phyloP scores from a whole-genome alignment of 2,329 filamentous ascomycete genomes.

The Zarea fungicola region DNA sequence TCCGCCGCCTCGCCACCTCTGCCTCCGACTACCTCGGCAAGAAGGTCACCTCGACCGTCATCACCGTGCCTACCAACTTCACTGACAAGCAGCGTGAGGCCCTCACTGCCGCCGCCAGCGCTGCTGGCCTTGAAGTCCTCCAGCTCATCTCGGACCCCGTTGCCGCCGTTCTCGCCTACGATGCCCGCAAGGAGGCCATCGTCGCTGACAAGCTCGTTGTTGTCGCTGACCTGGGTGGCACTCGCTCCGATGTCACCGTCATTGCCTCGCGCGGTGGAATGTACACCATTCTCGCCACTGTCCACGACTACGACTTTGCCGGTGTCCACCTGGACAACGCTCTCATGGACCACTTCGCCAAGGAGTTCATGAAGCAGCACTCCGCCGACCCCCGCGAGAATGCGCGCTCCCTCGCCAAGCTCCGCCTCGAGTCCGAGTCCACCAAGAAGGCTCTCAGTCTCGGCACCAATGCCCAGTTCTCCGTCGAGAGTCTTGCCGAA shows the following conservation, averaged over 20 bases:
- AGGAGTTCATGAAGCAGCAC: constrained; percentile 98
- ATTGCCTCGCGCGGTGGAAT: constrained; percentile 89
- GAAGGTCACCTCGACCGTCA: constrained; percentile 87
- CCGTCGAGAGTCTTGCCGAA: constrained; percentile 83
- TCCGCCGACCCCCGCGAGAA: constrained; percentile 81
- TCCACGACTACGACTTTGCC: constrained; percentile 91
- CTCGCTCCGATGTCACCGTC: constrained; percentile 84
- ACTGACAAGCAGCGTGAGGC: constrained; percentile 79
- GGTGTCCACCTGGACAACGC: constrained; percentile 84
- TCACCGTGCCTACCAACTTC: constrained; percentile 93
- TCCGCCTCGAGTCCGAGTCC: constrained; percentile 84
- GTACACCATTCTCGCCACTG: constrained; percentile 90
- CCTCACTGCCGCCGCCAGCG: constrained; percentile 69
- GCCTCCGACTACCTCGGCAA: constrained; percentile 92
- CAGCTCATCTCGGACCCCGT: constrained; percentile 92
- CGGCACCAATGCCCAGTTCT: constrained; percentile 83
- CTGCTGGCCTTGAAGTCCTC: constrained; percentile 79
- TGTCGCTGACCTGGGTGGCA: constrained; percentile 89
- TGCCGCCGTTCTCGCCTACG: constrained; percentile 83
- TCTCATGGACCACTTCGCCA: constrained; percentile 92
- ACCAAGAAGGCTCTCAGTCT: constrained; percentile 90
- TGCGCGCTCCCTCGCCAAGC: constrained; percentile 77
- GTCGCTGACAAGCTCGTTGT: constrained; percentile 83
- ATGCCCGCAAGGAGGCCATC: constrained; percentile 71
- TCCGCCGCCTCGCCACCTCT: constrained; percentile 73